Base-by-base conservation (phyloP, 1,284 basidiomycete genomes). In the Heterobasidion annosum region DNA sequence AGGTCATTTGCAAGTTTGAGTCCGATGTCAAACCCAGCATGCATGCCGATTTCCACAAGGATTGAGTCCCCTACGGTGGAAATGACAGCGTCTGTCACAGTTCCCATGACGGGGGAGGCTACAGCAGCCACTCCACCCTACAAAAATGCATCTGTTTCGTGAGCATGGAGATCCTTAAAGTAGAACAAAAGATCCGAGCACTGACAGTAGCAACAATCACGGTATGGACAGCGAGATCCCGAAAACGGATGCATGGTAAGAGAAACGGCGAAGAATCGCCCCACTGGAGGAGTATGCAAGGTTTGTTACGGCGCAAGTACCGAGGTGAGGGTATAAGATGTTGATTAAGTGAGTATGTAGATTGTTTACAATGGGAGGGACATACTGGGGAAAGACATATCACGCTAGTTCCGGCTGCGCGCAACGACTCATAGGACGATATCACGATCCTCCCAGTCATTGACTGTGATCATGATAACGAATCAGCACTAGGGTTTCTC, bases 361-460 rank as follows among this genome's bases (percentile, higher is more conserved):
- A 51, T 25, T 7, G 3, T 54, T 25, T 19, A 35, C n/a, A 46
- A 42, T 52, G 42, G 58, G 52, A 44, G 3, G 25, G 25, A 70
- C 76, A 60, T 62, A 82, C 81, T 54, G 82, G 81, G 7, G 81
- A 83, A 48, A 84, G 71, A 64, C 82, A 85, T 13, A 84, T 64
- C 16, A 84, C 72, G 53, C 68, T 81, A 3, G 78, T 82, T 15
- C 82, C 81, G 25, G 81, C 75, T 1, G 82, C 80, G 49, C 78
- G 71, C 34, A 84, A 65, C 25, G 79, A 78, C 67, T 83, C 80
- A 64, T 81, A 82, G 3, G 81, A 80, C 10, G 81, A 81, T 72
- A 82, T 75, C n/a, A 82, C 78, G 54, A 85, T 79, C 53, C 82
- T 68, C 10, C 83, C 82, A 3, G 81, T 79, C 74, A 84, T 78